phyloP scores from a whole-genome alignment of 2,329 filamentous ascomycete genomes.

The Hyphodiscus sp. region DNA sequence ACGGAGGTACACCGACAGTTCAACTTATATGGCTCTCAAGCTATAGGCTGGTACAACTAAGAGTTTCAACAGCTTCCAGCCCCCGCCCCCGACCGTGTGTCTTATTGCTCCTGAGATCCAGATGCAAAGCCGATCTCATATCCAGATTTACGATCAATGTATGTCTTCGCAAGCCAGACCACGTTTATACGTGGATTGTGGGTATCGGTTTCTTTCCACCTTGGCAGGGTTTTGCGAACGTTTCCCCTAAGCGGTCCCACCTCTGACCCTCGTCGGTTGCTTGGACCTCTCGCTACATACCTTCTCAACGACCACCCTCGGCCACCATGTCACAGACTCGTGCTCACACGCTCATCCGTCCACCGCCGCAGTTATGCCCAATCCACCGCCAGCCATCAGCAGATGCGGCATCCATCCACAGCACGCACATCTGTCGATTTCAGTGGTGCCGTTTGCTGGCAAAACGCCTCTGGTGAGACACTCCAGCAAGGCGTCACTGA shows the following conservation, averaged over 20 bases:
- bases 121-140: neutral
- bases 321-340: conserved; percentile 2
- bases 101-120: neutral
- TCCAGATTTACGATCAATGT: neutral
- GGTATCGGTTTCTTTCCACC: neutral
- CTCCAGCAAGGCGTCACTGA: neutral
- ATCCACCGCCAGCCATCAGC: neutral
- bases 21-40: too few relatives aligned
- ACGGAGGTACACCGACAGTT: too few relatives aligned
- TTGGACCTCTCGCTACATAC: conserved; percentile 9
- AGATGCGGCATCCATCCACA: neutral
- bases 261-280: neutral
- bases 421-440: neutral
- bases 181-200: neutral
- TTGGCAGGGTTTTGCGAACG: neutral
- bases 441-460: neutral
- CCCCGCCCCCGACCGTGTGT: neutral
- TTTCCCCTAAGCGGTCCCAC: neutral
- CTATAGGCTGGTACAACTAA: too few relatives aligned
- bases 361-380: neutral
- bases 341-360: neutral
- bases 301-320: conserved; percentile 1
- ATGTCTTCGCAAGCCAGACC: neutral
- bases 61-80: too few relatives aligned
- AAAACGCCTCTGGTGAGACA: neutral